Base-by-base conservation (phyloP, 2,329 filamentous ascomycete genomes). In the Chalaropsis ovoidea region DNA sequence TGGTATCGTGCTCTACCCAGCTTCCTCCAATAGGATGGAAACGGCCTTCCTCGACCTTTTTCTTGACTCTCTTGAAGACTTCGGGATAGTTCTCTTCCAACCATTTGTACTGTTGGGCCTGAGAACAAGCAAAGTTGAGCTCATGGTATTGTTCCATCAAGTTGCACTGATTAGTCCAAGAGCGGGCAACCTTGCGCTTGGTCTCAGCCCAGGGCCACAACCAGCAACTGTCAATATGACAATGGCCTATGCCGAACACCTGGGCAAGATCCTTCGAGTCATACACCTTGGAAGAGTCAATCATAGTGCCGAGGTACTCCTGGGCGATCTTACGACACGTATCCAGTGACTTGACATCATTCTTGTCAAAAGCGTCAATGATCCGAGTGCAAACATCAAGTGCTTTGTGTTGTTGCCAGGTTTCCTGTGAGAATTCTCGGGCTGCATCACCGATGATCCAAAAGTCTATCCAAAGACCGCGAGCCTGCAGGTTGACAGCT, bases 1-100 rank as follows among this genome's bases (percentile, higher is more conserved):
- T 99, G 69, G 94, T 99, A 74, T 99, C 94, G 73, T 99, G 94
- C 74, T 99, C 94, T 17, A 99, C 93, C 94, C 94, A 99, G 77
- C 91, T 96, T 64, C 94, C 94, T 69, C 94, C 94, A 70, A 99
- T 93, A 15, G 92, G 92, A 70, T 96, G 90, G 75, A 99, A 99
- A 68, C 84, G 87, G 24, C 92, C 93, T 71, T 92, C 86, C 75
- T 90, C 90, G 68, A 97, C 87, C 81, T 96, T 95, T 65, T 82
- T 79, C 78, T 95, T 95, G 70, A 99, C 93, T 17, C 93, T 87
- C 70, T 95, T 88, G 73, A 90, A 97, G 1, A 90, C 88, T 49
- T 86, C 86, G 0, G 94, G 93, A 73, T 99, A 99, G 69, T 90
- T 80, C 70, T 88, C 79, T 77, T 97, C 91, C 39, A 97, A 81